A percentile compares a stretch with the other conserved stretches of the same genome.
Conservation (phyloP, 139 green algal species). For the Protoeuglena noctilucae region DNA sequence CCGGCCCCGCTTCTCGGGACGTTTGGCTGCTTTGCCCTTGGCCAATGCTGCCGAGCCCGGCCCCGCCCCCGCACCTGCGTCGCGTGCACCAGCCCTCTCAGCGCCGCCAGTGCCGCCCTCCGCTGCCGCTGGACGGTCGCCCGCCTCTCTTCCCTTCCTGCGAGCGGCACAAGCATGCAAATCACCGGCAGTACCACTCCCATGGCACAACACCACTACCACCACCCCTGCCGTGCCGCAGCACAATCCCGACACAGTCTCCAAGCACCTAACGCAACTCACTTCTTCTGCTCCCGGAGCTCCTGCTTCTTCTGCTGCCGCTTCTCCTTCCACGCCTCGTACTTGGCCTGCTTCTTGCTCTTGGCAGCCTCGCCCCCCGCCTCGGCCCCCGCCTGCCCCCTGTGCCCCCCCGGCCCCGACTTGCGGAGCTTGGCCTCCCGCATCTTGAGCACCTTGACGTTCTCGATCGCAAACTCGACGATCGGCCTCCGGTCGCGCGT, state of each 20-base stretch:
- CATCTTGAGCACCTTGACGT: conserved; percentile 44
- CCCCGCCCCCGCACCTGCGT: no score
- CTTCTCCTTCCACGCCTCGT: conserved; percentile 13
- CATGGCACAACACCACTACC: no score
- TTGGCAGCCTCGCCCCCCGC: background rate
- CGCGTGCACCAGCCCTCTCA: no score
- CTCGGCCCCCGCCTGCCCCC: conserved; percentile 1
- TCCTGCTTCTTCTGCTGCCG: conserved; percentile 8
- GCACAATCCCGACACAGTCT: no score
- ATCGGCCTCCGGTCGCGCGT: conserved; percentile 45
- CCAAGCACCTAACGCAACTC: background rate
- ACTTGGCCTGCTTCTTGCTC: conserved; percentile 2
- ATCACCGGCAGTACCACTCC: no score
- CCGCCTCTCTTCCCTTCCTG: no score
- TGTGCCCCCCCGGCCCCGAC: conserved; percentile 3
- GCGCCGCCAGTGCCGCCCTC: no score
- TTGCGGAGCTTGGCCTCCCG: conserved; percentile 16
- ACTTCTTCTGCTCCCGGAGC: background rate
- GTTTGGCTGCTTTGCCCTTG: no score
- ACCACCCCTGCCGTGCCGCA: no score
- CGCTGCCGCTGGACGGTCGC: background rate
- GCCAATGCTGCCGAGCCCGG: no score
- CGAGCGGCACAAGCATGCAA: no score
- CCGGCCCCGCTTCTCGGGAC: no score
- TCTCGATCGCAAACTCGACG: conserved; percentile 80